Evolutionary conservation across 768 basidiomycete species (phyloP).

Genomic region (Boletus tomentosulus): DNA sequence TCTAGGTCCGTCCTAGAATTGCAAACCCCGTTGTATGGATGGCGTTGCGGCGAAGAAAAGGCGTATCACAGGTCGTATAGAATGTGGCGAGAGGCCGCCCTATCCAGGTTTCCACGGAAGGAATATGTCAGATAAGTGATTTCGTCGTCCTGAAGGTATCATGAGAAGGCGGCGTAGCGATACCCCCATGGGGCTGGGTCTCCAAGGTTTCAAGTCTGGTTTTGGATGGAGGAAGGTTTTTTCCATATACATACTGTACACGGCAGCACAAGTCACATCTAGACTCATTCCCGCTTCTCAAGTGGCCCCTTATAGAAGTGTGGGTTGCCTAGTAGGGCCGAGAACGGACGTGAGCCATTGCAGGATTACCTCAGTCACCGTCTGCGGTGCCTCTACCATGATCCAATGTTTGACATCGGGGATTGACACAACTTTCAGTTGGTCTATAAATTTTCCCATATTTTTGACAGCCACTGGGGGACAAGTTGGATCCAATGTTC

Average conservation of each 20-base stretch:
- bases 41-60: no score
- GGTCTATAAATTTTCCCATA: conserved; percentile 46
- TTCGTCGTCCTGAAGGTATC: neutral
- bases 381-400: conserved; percentile 57
- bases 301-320: conserved; percentile 6
- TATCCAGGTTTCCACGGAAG: neutral
- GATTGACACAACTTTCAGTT: conserved; percentile 48
- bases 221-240: neutral
- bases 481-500: conserved; percentile 51
- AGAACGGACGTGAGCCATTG: conserved; percentile 38
- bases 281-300: neutral
- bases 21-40: neutral
- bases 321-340: neutral
- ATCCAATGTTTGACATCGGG: conserved; percentile 67
- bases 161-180: neutral
- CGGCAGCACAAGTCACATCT: neutral
- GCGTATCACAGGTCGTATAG: no score
- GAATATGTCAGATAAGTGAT: neutral
- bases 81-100: neutral
- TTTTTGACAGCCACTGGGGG: conserved; percentile 38
- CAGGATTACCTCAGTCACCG: conserved; percentile 45
- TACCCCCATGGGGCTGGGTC: neutral
- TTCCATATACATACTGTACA: neutral
- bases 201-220: neutral
- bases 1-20: neutral